Evolutionary conservation across 2,329 filamentous ascomycete species (phyloP), one percentile per base, ranked within the genome.

Genomic region (Colletotrichum chlorophyti): DNA sequence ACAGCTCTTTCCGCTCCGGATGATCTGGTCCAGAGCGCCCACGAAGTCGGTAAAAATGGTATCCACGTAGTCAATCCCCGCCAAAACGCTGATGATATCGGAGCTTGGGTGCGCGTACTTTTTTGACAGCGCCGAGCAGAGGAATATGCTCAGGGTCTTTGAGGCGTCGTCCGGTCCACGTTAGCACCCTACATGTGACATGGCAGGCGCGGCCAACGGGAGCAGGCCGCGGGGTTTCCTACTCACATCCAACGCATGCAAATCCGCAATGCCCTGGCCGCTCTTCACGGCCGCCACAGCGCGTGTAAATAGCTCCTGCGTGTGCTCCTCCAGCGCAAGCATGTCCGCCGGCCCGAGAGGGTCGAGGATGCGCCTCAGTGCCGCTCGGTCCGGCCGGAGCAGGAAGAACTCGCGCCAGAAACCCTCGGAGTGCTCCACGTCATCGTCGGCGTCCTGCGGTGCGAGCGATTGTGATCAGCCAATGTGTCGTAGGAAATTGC

Each of bases 401-500:
- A 99, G 83, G 73, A 99, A 99, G 76, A 99, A 93, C 75, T 97
- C 95, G 65, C 86, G 84, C 95, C 95, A 99, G 77, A 97, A 99
- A 38, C 93, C 94, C 60, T 97, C 92, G 1, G 91, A 85, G 62
- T 89, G 89, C 24, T 93, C 89, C 48, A 79, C 74, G 58, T 86
- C 83, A 60, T 90, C 83, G 52, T 87, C 83, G 63, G 89, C 85
- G 76, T 90, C 72, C 26, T 49, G 21, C 27, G 40, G 29, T 26
- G 27, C 19, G 29, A 24, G 23, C 14, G n/a, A 12, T 21, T 15
- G 5, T n/a, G 23, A 19, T 57, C 45, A 51, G 46, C 24, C 24
- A 23, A 10, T 40, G 10, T 14, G 19, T 21, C 6, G 17, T 23
- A n/a, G 4, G 12, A 6, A 9, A 6, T 31, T 29, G 31, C 38